Base-by-base conservation (phyloP, 2,329 filamentous ascomycete genomes). In the Cladosporium halotolerans region DNA sequence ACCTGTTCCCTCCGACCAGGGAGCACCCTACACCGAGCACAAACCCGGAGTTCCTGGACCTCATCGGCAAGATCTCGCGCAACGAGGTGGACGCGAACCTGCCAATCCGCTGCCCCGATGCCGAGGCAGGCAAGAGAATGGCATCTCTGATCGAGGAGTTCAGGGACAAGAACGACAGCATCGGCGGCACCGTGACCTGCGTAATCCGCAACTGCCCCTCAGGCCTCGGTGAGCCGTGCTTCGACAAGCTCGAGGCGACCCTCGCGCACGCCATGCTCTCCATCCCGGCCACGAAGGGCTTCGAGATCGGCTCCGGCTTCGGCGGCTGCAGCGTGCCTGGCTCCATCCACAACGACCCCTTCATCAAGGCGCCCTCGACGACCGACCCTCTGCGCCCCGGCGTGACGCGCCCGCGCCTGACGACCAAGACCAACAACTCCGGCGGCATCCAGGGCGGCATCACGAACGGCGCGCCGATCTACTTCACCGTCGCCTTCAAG, bases 381-480 rank as follows among this genome's bases (percentile, higher is more conserved):
- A 58, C 46, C 51, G 54, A 56, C 16, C 63, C 68, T 2, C 58
- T 60, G 33, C 58, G 66, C 44, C 71, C 72, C 18, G 76, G 76
- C 31, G 70, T 78, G 13, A 71, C 74, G 31, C 73, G 76, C 55
- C 82, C 86, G 14, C 79, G 77, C 58, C 79, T 96, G 50, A 85
- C 84, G 8, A 96, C 92, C 53, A 88, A 86, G 76, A 96, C 92
- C 23, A 97, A 97, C 77, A 90, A 96, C 77, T 92, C 86, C 2
- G 92, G 92, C 10, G 93, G 92, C 59, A 89, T 97, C 62, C 92
- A 97, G 75, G 93, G 92, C 41, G 92, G 92, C 49, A 97, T 97
- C 72, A 86, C 87, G 47, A 97, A 97, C 71, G 93, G 92, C 54
- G 88, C 89, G 36, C 86, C 85, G 55, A 89, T 97, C 74, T 97